Conservation (phyloP, 305 asterid genomes). For the Caryopteris hybrid region DNA sequence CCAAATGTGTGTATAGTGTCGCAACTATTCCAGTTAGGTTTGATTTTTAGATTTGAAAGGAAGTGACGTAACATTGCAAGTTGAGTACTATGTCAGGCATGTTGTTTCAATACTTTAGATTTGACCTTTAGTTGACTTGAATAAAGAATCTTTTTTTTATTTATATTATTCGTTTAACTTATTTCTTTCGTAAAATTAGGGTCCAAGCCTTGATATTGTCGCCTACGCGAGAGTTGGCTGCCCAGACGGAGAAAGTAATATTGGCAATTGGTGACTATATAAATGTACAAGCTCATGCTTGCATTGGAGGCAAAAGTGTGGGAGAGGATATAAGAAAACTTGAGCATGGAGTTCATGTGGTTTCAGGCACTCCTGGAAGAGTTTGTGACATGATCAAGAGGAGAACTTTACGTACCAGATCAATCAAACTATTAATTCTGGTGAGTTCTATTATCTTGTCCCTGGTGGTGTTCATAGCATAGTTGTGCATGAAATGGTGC, state of each 20-base stretch:
- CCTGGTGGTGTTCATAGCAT: background rate
- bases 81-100: background rate
- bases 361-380: constrained; percentile 95
- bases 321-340: constrained; percentile 87
- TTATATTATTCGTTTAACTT: background rate
- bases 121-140: background rate
- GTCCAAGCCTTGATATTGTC: constrained; percentile 93
- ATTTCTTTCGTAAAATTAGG: constrained; percentile 28
- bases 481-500: background rate
- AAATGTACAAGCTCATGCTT: constrained; percentile 83
- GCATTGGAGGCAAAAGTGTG: constrained; percentile 91
- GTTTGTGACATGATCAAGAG: constrained; percentile 95
- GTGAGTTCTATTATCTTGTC: constrained; percentile 34
- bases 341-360: constrained; percentile 94
- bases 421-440: constrained; percentile 66
- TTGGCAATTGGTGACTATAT: constrained; percentile 79
- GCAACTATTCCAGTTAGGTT: background rate
- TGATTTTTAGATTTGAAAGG: background rate
- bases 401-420: constrained; percentile 72
- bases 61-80: background rate
- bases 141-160: background rate
- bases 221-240: constrained; percentile 91
- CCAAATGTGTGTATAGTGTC: background rate
- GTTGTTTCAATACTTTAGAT: background rate
- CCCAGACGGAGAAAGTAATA: constrained; percentile 86